These are phyloP conservation scores for Glycyrrhiza uralensis DNA, from an alignment of 306 rosid genomes.

Conservation along the genomic window DNA sequence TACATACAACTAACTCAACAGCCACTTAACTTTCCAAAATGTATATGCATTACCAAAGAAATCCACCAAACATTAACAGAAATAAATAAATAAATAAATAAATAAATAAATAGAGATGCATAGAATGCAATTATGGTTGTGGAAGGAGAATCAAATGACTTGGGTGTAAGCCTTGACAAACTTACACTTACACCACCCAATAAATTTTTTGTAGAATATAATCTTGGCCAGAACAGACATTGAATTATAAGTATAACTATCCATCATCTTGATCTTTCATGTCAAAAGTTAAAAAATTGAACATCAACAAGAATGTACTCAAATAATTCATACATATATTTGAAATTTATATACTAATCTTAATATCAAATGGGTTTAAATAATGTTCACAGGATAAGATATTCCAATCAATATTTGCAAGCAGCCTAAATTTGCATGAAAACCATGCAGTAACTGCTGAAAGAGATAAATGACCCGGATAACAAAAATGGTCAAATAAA, in stretches of 20 bases:
- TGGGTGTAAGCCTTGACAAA: too few species aligned
- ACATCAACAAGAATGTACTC: not conserved
- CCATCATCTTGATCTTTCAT: not conserved
- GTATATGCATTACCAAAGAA: too few species aligned
- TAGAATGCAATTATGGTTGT: too few species aligned
- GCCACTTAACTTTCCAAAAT: too few species aligned
- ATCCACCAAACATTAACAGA: too few species aligned
- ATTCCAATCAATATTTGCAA: not conserved
- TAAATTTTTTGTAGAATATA: not conserved
- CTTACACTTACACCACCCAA: too few species aligned
- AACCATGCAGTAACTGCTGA: not conserved
- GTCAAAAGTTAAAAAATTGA: not conserved
- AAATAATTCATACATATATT: not conserved
- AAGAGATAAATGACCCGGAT: not conserved
- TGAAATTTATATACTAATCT: conserved; percentile 7
- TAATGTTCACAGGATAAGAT: not conserved
- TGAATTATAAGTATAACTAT: too few species aligned
- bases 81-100: too few species aligned
- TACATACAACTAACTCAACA: too few species aligned
- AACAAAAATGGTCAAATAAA: conserved; percentile 8
- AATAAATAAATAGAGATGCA: too few species aligned
- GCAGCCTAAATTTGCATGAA: not conserved
- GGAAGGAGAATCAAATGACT: too few species aligned
- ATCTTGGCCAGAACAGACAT: too few species aligned
- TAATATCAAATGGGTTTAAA: not conserved